Percentiles rank a stretch among this genome's conserved stretches.
phyloP scores from a whole-genome alignment of 805 yeast genomes.

The Yamadazyma insecticola region DNA sequence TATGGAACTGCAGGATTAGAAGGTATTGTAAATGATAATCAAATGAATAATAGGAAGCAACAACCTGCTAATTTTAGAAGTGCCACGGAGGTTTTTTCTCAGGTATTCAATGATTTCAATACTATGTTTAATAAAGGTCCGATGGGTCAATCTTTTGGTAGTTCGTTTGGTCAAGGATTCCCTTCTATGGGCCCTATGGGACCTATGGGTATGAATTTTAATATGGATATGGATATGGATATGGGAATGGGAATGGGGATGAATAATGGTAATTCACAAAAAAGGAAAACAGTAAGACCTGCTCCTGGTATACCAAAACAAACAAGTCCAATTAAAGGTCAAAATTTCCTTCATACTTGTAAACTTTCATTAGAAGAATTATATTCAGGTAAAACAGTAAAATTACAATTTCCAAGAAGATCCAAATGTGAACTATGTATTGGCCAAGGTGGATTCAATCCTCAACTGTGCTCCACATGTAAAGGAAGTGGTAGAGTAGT shows the following conservation, averaged over 20 bases:
- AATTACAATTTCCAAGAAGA: slow-evolving; percentile 49
- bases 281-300: slow-evolving; percentile 17
- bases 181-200: slow-evolving; percentile 1
- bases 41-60: slow-evolving; percentile 1
- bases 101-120: slow-evolving; percentile 31
- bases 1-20: slow-evolving; percentile 46
- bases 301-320: slow-evolving; percentile 9
- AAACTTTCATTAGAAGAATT: slow-evolving; percentile 51
- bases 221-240: slow-evolving; percentile 8
- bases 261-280: slow-evolving; percentile 1
- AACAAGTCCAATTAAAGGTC: slow-evolving; percentile 32
- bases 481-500: slow-evolving; percentile 44
- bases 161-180: not conserved
- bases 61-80: slow-evolving; percentile 6
- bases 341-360: slow-evolving; percentile 53
- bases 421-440: slow-evolving; percentile 46
- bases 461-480: slow-evolving; percentile 32
- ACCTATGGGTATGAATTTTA: slow-evolving; percentile 7
- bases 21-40: slow-evolving; percentile 12
- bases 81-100: slow-evolving; percentile 30
- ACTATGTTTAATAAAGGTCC: slow-evolving; percentile 15
- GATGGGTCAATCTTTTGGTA: slow-evolving; percentile 6
- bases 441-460: slow-evolving; percentile 48
- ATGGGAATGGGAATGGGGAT: no score
- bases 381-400: slow-evolving; percentile 53